Base-by-base conservation (phyloP, 257 asterid genomes). In the Solanum pennellii region DNA sequence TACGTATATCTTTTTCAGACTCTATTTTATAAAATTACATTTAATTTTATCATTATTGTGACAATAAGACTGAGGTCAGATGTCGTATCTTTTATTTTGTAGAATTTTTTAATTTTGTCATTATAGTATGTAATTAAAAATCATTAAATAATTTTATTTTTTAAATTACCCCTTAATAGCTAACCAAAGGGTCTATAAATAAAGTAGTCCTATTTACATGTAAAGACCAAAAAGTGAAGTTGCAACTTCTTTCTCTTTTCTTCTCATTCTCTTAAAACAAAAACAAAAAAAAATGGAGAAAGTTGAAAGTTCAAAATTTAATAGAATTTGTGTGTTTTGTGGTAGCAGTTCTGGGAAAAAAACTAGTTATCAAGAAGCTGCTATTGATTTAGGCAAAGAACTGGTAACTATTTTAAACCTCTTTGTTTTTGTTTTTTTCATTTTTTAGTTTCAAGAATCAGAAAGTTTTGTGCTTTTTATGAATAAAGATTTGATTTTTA, bases 281-380 rank as follows among this genome's bases (percentile, higher is more conserved):
- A 27, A 52, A 9, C 7, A 16, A 77, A 86, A 20, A 83, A 72
- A 27, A 29, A 95, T 95, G 98, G 98, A 87, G 87, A 91, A 52
- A 16, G 94, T 88, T 60, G 85, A 60, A 39, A 88, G 72, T 75
- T 96, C 99, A 82, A 93, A 93, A 86, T 96, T 96, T 90, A 91
- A 87, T 25, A 92, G 96, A 85, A 94, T 96, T 2, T 96, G 99
- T 91, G 99, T 96, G 11, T 96, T 93, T 88, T 96, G 99, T 41
- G 98, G 98, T 16, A 95, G 98, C 92, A 90, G 96, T 89, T 89
- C 99, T 9, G 99, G 99, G 82, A 96, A 94, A 86, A 96, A 96
- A 89, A 71, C 91, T 1, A 94, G 94, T 89, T 96, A 96, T 85
- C 99, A 94, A 88, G 92, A 95, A 91, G 98, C 99, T 52, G 99